Percentiles rank a stretch among this genome's conserved stretches.
These are phyloP conservation scores for Kluyveromyces dobzhanskii DNA, from an alignment of 805 yeast species.

Conservation along the genomic window DNA sequence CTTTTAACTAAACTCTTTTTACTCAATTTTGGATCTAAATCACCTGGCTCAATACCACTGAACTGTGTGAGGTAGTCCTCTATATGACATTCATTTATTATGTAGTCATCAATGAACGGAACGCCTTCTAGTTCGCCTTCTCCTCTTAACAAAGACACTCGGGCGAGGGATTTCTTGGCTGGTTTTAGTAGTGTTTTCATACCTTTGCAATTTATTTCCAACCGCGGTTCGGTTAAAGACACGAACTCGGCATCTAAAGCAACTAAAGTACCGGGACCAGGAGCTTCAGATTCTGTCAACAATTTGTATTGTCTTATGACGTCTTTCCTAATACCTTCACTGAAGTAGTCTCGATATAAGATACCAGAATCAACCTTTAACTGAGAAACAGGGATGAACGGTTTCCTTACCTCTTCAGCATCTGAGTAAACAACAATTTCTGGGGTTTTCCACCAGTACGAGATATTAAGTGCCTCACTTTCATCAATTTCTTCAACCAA, in stretches of 20 bases:
- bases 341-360: constrained; percentile 67
- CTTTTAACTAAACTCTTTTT: constrained; percentile 63
- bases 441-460: constrained; percentile 78
- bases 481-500: constrained; percentile 68
- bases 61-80: constrained; percentile 82
- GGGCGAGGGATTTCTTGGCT: constrained; percentile 66
- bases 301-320: constrained; percentile 56
- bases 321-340: constrained; percentile 53
- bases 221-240: constrained; percentile 63
- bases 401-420: constrained; percentile 33
- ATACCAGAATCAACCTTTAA: constrained; percentile 58
- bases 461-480: constrained; percentile 67
- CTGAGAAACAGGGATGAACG: constrained; percentile 37
- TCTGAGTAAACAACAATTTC: constrained; percentile 59
- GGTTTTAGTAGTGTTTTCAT: constrained; percentile 64
- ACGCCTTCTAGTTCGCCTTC: constrained; percentile 56
- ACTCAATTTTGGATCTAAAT: constrained; percentile 64
- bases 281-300: constrained; percentile 63
- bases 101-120: constrained; percentile 90
- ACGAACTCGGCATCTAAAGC: constrained; percentile 99
- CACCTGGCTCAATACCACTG: constrained; percentile 93
- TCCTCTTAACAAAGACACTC: constrained; percentile 80
- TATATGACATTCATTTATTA: constrained; percentile 61
- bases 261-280: constrained; percentile 62
- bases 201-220: constrained; percentile 72